Conservation (phyloP, 2,329 filamentous ascomycete species). For the Orbilia brochopaga region DNA sequence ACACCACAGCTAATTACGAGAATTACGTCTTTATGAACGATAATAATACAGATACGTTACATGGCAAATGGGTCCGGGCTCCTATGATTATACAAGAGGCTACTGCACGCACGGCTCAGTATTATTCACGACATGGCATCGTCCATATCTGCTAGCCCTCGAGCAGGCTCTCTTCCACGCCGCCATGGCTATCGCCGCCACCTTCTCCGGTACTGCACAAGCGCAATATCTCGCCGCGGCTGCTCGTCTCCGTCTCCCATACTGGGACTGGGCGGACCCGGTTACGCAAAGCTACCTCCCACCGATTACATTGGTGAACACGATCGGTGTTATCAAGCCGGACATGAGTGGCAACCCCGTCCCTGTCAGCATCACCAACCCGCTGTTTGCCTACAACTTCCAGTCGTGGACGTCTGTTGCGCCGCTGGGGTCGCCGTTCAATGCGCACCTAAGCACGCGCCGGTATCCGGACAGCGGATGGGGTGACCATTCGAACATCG, state of each 20-base stretch:
- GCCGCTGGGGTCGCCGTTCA: conserved; percentile 18
- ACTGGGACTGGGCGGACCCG: conserved; percentile 50
- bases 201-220: conserved; percentile 49
- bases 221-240: conserved; percentile 50
- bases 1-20: too few relatives aligned
- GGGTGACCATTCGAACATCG: conserved; percentile 26
- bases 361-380: conserved; percentile 26
- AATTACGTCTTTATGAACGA: too few relatives aligned
- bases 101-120: conserved; percentile 55
- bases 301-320: conserved; percentile 33
- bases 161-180: conserved; percentile 52
- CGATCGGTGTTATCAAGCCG: conserved; percentile 38
- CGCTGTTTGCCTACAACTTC: conserved; percentile 48
- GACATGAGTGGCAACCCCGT: conserved; percentile 40
- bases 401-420: conserved; percentile 40
- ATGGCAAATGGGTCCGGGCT: conserved; percentile 43
- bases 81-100: conserved; percentile 40
- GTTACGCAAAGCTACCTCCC: conserved; percentile 45
- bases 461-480: conserved; percentile 30
- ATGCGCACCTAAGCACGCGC: conserved; percentile 21
- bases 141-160: conserved; percentile 55
- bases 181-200: conserved; percentile 39
- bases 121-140: conserved; percentile 56
- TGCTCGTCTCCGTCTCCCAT: conserved; percentile 38
- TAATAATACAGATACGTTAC: conserved; percentile 40